phyloP scores from a whole-genome alignment of 176 grass and related monocot genomes.

The Oryza meyeriana region DNA sequence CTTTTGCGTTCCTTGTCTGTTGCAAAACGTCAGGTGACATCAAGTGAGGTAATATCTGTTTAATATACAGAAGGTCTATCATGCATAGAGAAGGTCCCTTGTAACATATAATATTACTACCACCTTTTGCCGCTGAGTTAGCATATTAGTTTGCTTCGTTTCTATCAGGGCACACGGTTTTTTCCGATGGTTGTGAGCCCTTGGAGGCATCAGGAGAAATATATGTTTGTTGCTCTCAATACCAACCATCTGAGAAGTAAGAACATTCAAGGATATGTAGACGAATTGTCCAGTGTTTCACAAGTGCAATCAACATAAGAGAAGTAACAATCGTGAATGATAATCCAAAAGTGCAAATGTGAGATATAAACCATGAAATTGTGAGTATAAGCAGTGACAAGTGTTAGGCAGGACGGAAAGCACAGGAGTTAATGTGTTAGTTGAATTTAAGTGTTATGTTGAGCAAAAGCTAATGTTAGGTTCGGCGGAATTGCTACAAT shows the following conservation, averaged over 20 bases:
- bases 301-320: background rate
- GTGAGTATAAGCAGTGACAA: background rate
- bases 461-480: background rate
- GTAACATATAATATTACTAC: background rate
- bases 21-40: background rate
- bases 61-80: background rate
- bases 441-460: background rate
- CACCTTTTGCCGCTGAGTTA: background rate
- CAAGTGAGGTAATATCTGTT: slow-evolving; percentile 2
- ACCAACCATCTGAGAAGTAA: background rate
- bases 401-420: background rate
- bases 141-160: background rate
- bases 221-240: background rate
- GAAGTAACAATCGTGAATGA: background rate
- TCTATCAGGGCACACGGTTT: background rate
- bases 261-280: background rate
- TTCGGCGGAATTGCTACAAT: background rate
- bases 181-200: background rate
- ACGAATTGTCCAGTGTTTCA: background rate
- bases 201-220: background rate
- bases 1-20: background rate
- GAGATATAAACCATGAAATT: background rate
- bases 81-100: background rate
- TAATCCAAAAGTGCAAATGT: background rate
- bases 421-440: background rate